Evolutionary conservation across 768 basidiomycete genomes (phyloP), one percentile per base, ranked within the genome.

Genomic region (Auricularia auricula-judae): DNA sequence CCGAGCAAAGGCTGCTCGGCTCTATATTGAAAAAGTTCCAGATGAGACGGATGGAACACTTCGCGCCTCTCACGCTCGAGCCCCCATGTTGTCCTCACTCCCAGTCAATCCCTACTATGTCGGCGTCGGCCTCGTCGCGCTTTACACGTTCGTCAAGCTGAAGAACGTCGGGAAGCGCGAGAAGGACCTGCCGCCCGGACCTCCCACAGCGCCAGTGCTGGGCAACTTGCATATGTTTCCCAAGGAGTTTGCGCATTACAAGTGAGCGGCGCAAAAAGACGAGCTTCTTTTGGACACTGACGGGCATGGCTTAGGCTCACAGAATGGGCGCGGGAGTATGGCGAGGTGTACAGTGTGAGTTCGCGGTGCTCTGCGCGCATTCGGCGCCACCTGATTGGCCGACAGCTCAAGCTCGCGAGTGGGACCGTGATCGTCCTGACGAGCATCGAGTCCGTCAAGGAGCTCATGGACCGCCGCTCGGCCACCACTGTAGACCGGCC

Each of bases 381-480:
- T 2, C 36, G 63, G 8, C 64, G 64, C 36, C 60, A 65, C 12
- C 64, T 64, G 62, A 65, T 65, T 5, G 36, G 36, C 64, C 66
- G 53, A 63, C 61, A 72, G 70, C 64, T 72, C 12, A 73, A 71
- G 62, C 29, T 73, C 3, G 70, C 69, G 5, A 61, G 69, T 36
- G 66, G 65, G 0, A 71, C 70, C 8, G 68, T 59, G 3, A 64
- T 75, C 35, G 71, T 75, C n/a, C 61, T 75, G 14, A 67, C 72
- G 11, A 67, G 69, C 35, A 61, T 66, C 11, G 60, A 65, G 3
- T 66, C 66, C 18, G 71, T 73, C 11, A 70, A 68, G 34, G 72
- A 74, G 44, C 61, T 75, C 4, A 64, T 75, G 68, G 74, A 75
- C 18, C 70, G 69, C 63, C 67, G 69, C 23, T 69, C 67, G 54